Conservation (phyloP, 1,139 yeast genomes). For the Kodamaea sp. region DNA sequence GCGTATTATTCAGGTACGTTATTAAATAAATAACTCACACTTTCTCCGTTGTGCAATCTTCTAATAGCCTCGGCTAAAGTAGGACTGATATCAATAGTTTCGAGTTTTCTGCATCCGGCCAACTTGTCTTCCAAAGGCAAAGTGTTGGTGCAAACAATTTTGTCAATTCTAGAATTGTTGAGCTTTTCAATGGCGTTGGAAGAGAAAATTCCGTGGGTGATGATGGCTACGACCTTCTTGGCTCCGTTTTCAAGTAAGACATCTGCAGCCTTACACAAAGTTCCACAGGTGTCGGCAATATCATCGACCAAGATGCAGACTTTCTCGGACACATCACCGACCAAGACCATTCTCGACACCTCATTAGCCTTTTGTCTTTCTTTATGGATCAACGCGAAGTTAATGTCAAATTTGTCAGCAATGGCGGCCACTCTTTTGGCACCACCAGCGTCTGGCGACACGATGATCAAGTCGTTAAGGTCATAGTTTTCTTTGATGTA, state of each 20-base stretch:
- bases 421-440: conserved; percentile 81
- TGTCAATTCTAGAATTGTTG: conserved; percentile 55
- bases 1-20: conserved; percentile 44
- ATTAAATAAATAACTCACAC: conserved; percentile 86
- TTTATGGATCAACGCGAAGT: conserved; percentile 79
- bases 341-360: conserved; percentile 72
- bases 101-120: conserved; percentile 53
- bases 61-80: conserved; percentile 79
- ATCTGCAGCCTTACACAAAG: conserved; percentile 76
- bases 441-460: conserved; percentile 87
- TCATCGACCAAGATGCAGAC: conserved; percentile 75
- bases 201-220: conserved; percentile 78
- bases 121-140: conserved; percentile 64
- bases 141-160: conserved; percentile 73
- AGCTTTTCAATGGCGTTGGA: conserved; percentile 68
- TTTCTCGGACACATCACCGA: conserved; percentile 74
- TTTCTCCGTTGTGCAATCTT: conserved; percentile 89
- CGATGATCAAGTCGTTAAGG: conserved; percentile 56
- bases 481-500: conserved; percentile 60
- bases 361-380: conserved; percentile 81
- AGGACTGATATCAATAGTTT: conserved; percentile 69
- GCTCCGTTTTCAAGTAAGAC: conserved; percentile 63
- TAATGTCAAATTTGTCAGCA: conserved; percentile 74
- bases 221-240: conserved; percentile 73
- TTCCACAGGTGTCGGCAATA: conserved; percentile 87